Evolutionary conservation across 495 filamentous ascomycete genomes (phyloP).

Genomic region (Hyphodiscus hymeniophilus): DNA sequence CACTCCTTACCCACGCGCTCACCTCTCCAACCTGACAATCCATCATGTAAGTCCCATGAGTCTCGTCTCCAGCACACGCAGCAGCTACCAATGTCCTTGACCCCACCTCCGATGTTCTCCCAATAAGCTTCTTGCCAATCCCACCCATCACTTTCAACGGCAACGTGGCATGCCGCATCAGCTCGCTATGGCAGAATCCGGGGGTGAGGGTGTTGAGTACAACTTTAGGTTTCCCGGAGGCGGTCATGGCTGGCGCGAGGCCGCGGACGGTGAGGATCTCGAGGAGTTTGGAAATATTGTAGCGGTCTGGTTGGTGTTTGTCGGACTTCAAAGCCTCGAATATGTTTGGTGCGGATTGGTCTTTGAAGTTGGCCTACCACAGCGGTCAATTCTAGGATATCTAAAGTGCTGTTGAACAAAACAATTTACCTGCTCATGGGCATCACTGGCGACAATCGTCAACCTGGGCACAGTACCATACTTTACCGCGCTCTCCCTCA

Average conservation of each 20-base stretch:
- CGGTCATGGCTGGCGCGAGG: constrained; percentile 28
- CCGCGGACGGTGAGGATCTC: constrained; percentile 38
- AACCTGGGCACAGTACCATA: constrained; percentile 11
- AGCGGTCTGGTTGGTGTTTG: constrained; percentile 17
- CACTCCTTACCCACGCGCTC: constrained; percentile 20
- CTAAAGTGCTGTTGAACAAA: no score
- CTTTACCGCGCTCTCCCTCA: constrained; percentile 18
- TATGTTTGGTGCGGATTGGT: constrained; percentile 2
- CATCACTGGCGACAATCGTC: constrained; percentile 22
- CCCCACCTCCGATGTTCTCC: constrained; percentile 12
- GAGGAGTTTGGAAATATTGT: constrained; percentile 46
- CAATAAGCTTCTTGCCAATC: constrained; percentile 13
- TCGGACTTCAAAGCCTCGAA: constrained; percentile 7
- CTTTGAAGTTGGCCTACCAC: constrained; percentile 10
- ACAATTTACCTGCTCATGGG: constrained; percentile 18
- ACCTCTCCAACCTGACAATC: constrained; percentile 8
- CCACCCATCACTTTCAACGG: constrained; percentile 5
- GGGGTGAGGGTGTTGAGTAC: constrained; percentile 40
- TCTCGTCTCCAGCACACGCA: constrained; percentile 7
- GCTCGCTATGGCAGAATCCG: constrained; percentile 19
- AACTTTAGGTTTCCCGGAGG: constrained; percentile 25
- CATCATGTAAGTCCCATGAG: constrained; percentile 10
- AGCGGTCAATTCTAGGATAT: background rate
- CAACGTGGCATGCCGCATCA: constrained; percentile 11
- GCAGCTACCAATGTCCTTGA: constrained; percentile 13